Percentiles rank a stretch among this genome's conserved stretches.
Evolutionary conservation across 768 basidiomycete species (phyloP).

Genomic region (Strobilomyces echinocephalus): DNA sequence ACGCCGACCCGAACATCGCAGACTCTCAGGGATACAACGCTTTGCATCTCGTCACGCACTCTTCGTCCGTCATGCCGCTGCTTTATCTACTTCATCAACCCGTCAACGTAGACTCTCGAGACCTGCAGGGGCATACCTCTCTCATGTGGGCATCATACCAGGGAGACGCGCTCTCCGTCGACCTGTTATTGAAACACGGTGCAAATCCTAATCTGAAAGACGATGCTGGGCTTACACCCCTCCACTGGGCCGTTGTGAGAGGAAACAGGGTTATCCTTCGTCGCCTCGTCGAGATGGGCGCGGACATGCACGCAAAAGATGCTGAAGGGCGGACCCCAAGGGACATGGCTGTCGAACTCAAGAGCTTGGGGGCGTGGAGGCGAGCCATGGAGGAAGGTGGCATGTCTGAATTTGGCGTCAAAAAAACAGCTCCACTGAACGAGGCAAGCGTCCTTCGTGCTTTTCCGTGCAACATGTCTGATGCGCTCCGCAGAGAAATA

Average conservation of each 20-base stretch:
- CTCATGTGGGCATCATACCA: constrained; percentile 99
- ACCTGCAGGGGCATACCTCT: constrained; percentile 88
- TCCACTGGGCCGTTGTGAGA: constrained; percentile 97
- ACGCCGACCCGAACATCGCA: constrained; percentile 85
- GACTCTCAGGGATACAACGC: constrained; percentile 97
- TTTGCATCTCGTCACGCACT: constrained; percentile 92
- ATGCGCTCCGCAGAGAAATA: constrained; percentile 55
- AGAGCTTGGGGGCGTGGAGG: constrained; percentile 86
- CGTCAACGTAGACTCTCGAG: constrained; percentile 84
- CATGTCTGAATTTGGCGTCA: constrained; percentile 68
- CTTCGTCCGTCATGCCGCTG: constrained; percentile 90
- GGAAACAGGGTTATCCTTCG: constrained; percentile 88
- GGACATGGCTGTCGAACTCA: constrained; percentile 93
- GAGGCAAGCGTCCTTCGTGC: constrained; percentile 46
- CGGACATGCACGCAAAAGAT: constrained; percentile 76
- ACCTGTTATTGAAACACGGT: constrained; percentile 81
- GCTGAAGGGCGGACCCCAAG: constrained; percentile 80
- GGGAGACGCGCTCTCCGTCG: constrained; percentile 93
- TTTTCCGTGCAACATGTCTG: background rate
- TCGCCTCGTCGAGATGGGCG: constrained; percentile 80
- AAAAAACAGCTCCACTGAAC: constrained; percentile 61
- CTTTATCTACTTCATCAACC: constrained; percentile 91
- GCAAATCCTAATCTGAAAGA: constrained; percentile 76
- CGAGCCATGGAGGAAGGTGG: constrained; percentile 86
- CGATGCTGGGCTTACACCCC: constrained; percentile 75